Conservation (phyloP, 805 yeast genomes). For the Candida fluviatilis region DNA sequence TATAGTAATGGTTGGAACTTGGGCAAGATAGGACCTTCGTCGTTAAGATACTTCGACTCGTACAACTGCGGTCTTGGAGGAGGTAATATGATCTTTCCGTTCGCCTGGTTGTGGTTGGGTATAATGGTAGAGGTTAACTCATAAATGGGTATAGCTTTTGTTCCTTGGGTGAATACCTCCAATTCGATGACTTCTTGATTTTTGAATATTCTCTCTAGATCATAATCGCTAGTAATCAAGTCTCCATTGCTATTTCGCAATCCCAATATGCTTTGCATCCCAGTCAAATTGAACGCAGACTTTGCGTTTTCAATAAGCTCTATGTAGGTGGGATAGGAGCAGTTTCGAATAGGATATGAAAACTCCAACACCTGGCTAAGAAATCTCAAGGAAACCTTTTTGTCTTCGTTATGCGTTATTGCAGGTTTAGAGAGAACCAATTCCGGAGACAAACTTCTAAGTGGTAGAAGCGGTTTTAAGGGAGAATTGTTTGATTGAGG, state of each 20-base stretch:
- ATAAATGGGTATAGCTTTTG: constrained; percentile 32
- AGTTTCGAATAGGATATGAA: constrained; percentile 56
- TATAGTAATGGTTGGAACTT: constrained; percentile 29
- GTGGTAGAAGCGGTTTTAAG: neutral
- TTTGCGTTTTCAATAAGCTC: constrained; percentile 80
- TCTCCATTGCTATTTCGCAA: constrained; percentile 23
- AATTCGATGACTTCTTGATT: constrained; percentile 24
- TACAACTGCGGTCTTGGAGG: constrained; percentile 20
- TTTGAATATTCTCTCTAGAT: constrained; percentile 35
- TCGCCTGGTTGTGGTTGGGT: constrained; percentile 11
- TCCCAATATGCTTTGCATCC: constrained; percentile 15
- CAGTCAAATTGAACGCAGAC: constrained; percentile 51
- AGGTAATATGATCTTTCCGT: constrained; percentile 29
- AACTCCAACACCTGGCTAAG: constrained; percentile 56
- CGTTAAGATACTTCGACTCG: constrained; percentile 9
- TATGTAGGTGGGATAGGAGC: constrained; percentile 74
- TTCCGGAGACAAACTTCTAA: constrained; percentile 4
- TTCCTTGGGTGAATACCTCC: constrained; percentile 32
- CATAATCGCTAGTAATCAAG: constrained; percentile 29
- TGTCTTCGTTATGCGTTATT: constrained; percentile 6
- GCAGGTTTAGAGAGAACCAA: neutral
- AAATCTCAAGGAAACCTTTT: constrained; percentile 44
- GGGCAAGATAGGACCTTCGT: constrained; percentile 18
- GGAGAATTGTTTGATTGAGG: neutral
- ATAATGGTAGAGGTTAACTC: constrained; percentile 32